Base-by-base conservation (phyloP, 805 yeast genomes). In the Candida xiaguanensis region DNA sequence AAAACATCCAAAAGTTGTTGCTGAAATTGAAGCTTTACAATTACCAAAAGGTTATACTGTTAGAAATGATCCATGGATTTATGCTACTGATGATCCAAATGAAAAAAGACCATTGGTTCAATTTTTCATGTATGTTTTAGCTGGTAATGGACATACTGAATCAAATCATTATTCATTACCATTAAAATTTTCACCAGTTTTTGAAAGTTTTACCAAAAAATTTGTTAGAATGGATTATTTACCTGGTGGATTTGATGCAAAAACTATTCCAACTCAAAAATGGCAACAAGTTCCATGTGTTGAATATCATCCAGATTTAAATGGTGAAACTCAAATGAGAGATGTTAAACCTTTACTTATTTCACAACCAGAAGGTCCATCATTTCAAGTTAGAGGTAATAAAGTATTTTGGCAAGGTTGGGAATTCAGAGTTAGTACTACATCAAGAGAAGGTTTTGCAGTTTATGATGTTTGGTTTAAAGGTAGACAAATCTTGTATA, bases 61-160 rank as follows among this genome's bases (percentile, higher is more conserved):
- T 35, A 73, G 79, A 49, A 74, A 74, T 55, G 91, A 84, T 57
- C 87, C 90, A 38, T 85, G 95, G 95, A 85, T 84, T 74, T 84
- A 85, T 58, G 95, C 91, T 53, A 80, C 88, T 24, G 88, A 82
- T 55, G 80, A 78, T 50, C 64, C 75, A 34, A 63, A 72, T 43
- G 85, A 80, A 54, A 67, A 58, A 31, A 74, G 81, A 59, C 75
- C 79, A n/a, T 65, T 80, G 67, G 67, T 80, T 46, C 89, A 82
- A 65, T 80, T 81, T 59, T 82, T 80, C 69, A 80, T 83, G 80
- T 85, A 85, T 63, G 72, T 85, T 54, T 70, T 73, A 48, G 79
- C 75, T 42, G 77, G 84, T 47, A 61, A 76, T 53, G 73, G 72
- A 26, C 85, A 85, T 65, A 58, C 77, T 34, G 85, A 82, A 58